Evolutionary conservation across 495 filamentous ascomycete genomes (phyloP).

Genomic region (Cudoniella acicularis): DNA sequence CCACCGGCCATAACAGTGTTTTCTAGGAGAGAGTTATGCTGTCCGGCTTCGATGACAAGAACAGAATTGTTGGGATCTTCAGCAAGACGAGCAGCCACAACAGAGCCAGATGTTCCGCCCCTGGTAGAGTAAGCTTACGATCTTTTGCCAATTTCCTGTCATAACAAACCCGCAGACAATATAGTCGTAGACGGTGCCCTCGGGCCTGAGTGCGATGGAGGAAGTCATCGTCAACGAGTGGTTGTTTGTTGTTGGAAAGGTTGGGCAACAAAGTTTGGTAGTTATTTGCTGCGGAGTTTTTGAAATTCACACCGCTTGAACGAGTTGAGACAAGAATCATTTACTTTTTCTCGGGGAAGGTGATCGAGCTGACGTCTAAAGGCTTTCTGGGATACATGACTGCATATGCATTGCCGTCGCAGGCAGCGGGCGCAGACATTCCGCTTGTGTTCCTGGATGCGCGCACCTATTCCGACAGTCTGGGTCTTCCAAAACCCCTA

Average conservation of each 20-base stretch:
- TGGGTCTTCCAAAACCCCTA: background rate
- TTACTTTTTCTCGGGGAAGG: no score
- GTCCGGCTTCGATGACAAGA: slow-evolving; percentile 53
- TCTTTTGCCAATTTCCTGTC: background rate
- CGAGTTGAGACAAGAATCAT: no score
- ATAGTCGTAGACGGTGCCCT: slow-evolving; percentile 14
- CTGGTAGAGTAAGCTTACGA: slow-evolving; percentile 44
- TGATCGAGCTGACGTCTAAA: background rate
- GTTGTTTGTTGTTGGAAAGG: background rate
- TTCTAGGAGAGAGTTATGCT: slow-evolving; percentile 41
- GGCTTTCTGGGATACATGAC: no score
- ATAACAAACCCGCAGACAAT: slow-evolving; percentile 19
- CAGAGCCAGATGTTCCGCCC: slow-evolving; percentile 82
- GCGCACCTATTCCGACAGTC: background rate
- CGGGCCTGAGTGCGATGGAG: slow-evolving; percentile 4
- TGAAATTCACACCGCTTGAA: no score
- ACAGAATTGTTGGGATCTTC: slow-evolving; percentile 43
- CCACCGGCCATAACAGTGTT: slow-evolving; percentile 45
- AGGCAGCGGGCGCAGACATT: background rate
- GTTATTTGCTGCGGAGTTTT: no score
- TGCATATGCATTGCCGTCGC: background rate
- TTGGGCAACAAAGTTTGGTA: background rate
- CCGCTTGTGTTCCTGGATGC: background rate
- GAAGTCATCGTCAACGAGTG: slow-evolving; percentile 1
- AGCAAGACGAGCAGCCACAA: slow-evolving; percentile 57